A percentile compares a stretch with the other conserved stretches of the same genome.
These are phyloP conservation scores for Asterophora parasitica DNA, from an alignment of 768 basidiomycete species.

Conservation along the genomic window DNA sequence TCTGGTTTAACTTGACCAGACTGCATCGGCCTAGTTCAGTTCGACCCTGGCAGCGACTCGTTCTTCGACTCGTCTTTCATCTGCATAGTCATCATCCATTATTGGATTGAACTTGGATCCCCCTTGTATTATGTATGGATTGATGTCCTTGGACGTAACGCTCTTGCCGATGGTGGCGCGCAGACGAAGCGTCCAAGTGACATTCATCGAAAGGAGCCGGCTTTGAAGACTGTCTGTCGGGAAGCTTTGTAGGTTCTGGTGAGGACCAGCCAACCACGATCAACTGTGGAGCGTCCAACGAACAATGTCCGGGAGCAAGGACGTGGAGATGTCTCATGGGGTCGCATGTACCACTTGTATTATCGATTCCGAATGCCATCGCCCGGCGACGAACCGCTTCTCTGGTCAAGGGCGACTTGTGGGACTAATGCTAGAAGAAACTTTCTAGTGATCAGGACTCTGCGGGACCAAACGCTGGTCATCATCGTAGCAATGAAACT, in stretches of 20 bases:
- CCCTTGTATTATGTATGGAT: neutral
- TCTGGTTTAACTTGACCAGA: neutral
- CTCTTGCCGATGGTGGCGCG: constrained; percentile 11
- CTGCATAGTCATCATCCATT: constrained; percentile 18
- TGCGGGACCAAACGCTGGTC: too few species aligned
- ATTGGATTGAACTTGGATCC: constrained; percentile 2
- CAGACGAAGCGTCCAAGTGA: constrained; percentile 9
- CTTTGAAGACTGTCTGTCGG: constrained; percentile 4
- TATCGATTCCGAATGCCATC: constrained; percentile 13
- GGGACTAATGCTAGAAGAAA: too few species aligned
- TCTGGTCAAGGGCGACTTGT: constrained; percentile 4
- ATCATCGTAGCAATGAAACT: too few species aligned
- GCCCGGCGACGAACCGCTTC: constrained; percentile 16
- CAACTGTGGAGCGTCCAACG: neutral
- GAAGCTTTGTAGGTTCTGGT: neutral
- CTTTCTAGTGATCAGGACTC: too few species aligned
- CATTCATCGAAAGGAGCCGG: constrained; percentile 7
- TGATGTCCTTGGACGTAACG: constrained; percentile 14
- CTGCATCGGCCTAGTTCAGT: constrained; percentile 17
- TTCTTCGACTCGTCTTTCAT: constrained; percentile 5
- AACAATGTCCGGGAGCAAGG: neutral
- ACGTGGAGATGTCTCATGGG: neutral
- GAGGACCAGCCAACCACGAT: constrained; percentile 2
- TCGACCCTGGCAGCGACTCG: constrained; percentile 17
- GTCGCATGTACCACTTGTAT: constrained; percentile 8